A percentile compares a stretch with the other conserved stretches of the same genome.
Conservation (phyloP, 1,284 basidiomycete genomes). For the Tylopilus microsporus region DNA sequence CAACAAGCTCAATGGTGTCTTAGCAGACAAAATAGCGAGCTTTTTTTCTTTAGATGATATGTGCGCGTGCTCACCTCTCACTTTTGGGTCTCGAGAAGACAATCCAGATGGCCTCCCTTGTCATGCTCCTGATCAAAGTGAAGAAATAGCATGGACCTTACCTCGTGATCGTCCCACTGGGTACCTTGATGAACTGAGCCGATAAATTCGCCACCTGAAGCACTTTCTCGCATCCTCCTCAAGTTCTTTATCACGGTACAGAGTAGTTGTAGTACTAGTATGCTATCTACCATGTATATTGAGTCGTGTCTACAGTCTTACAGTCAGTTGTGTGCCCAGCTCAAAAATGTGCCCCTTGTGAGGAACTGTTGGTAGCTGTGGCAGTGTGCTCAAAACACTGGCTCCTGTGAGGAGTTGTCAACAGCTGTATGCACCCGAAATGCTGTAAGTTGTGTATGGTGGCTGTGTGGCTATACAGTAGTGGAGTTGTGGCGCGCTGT, state of each 20-base stretch:
- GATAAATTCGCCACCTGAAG: constrained; percentile 94
- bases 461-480: too few relatives aligned
- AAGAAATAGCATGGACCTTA: constrained; percentile 93
- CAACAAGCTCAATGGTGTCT: constrained; percentile 96
- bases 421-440: too few relatives aligned
- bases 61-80: constrained; percentile 13
- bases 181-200: constrained; percentile 98
- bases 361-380: too few relatives aligned
- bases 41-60: constrained; percentile 14
- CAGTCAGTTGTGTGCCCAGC: too few relatives aligned
- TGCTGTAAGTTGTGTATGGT: too few relatives aligned
- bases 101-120: constrained; percentile 93
- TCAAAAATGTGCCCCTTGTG: too few relatives aligned
- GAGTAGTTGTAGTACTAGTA: constrained; percentile 64
- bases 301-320: too few relatives aligned
- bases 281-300: too few relatives aligned
- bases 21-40: constrained; percentile 95
- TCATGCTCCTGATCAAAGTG: constrained; percentile 92
- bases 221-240: constrained; percentile 89
- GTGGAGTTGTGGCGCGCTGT: too few relatives aligned
- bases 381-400: too few relatives aligned
- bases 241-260: constrained; percentile 94
- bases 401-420: too few relatives aligned
- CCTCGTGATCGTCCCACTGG: constrained; percentile 95
- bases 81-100: constrained; percentile 90